Evolutionary conservation across 306 rosid genomes (phyloP).

Genomic region (Cucurbita ficifolia): DNA sequence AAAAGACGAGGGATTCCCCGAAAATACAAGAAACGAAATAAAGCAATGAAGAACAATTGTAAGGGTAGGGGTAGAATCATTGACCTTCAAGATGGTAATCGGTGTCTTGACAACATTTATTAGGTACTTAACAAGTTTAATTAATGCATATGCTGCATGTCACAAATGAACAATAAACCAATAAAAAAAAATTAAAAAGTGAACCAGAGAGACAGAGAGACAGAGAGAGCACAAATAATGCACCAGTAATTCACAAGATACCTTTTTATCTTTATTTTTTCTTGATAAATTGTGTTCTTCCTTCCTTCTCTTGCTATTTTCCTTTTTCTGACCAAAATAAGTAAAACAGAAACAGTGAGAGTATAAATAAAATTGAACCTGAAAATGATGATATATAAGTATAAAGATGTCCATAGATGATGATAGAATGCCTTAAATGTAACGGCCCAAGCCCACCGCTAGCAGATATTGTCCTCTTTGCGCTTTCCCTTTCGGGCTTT

Average conservation of each 20-base stretch:
- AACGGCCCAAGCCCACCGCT: too few species aligned
- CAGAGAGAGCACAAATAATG: neutral
- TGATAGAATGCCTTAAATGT: neutral
- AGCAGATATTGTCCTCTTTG: too few species aligned
- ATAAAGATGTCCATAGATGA: neutral
- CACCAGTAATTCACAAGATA: conserved; percentile 12
- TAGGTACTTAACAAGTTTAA: neutral
- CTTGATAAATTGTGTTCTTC: conserved; percentile 64
- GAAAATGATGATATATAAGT: neutral
- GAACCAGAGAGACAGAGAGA: neutral
- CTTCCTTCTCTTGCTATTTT: conserved; percentile 94
- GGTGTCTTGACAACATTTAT: neutral
- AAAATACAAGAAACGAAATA: neutral
- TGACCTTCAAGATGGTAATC: too few species aligned
- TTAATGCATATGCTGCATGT: neutral
- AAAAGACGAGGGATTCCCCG: neutral
- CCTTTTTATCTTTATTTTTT: conserved; percentile 89
- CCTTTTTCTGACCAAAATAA: conserved; percentile 59
- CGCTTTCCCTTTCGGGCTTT: too few species aligned
- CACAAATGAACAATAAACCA: neutral
- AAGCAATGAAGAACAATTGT: neutral
- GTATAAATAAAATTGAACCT: neutral
- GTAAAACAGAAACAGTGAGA: neutral
- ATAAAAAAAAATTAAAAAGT: neutral
- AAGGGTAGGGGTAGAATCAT: too few species aligned